Conservation (phyloP, 2,329 filamentous ascomycete genomes). For the Penicillium palitans region DNA sequence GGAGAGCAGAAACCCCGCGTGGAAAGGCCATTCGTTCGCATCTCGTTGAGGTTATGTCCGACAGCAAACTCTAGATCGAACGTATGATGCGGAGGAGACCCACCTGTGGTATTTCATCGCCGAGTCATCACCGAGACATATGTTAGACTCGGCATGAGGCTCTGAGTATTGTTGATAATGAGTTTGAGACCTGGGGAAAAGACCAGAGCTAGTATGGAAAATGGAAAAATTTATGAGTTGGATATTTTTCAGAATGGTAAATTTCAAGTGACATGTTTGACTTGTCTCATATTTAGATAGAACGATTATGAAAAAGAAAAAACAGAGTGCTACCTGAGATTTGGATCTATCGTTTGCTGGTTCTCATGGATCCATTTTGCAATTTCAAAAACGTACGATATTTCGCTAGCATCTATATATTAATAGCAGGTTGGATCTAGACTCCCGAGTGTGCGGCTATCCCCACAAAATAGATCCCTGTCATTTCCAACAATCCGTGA, state of each 20-base stretch:
- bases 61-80: neutral
- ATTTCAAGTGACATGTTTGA: neutral
- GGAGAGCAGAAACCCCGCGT: neutral
- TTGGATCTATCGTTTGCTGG: neutral
- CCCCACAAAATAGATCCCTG: neutral
- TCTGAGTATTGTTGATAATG: neutral
- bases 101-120: neutral
- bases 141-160: neutral
- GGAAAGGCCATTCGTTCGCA: neutral
- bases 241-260: neutral
- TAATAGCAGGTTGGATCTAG: neutral
- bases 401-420: neutral
- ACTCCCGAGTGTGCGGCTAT: neutral
- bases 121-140: neutral
- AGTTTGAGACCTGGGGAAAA: neutral
- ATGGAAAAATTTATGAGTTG: neutral
- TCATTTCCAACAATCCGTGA: neutral
- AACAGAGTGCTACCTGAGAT: neutral
- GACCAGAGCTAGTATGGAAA: neutral
- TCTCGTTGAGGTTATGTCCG: neutral
- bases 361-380: neutral
- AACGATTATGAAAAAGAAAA: neutral
- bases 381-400: neutral
- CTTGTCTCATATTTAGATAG: neutral
- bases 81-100: neutral